These are phyloP conservation scores for Marchantia polymorpha DNA, from an alignment of 225 moss, liverwort and hornwort genomes.

Conservation along the genomic window DNA sequence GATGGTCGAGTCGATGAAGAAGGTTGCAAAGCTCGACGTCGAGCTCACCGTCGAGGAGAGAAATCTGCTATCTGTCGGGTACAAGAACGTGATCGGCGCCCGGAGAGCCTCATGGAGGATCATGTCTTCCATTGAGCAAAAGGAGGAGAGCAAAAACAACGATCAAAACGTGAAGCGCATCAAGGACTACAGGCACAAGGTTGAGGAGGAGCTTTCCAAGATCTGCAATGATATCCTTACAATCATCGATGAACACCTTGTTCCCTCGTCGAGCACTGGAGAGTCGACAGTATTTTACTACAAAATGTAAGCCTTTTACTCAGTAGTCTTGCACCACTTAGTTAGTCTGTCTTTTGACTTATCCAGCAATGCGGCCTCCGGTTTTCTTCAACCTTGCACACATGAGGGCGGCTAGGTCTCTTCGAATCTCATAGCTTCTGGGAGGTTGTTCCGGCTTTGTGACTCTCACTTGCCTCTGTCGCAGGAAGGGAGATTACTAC, in stretches of 20 bases:
- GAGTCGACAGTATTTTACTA: slow-evolving; percentile 89
- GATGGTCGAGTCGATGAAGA: slow-evolving; percentile 93
- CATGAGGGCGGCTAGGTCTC: background rate
- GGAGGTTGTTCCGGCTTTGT: background rate
- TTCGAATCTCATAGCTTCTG: background rate
- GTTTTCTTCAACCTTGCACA: background rate
- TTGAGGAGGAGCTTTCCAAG: slow-evolving; percentile 82
- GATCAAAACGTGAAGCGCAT: slow-evolving; percentile 89
- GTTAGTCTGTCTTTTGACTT: background rate
- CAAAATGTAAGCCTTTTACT: slow-evolving; percentile 55
- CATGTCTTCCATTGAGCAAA: slow-evolving; percentile 84
- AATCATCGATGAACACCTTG: slow-evolving; percentile 83
- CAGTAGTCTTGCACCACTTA: too few species aligned
- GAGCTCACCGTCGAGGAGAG: slow-evolving; percentile 80
- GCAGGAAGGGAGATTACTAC: slow-evolving; percentile 84
- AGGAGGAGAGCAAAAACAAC: slow-evolving; percentile 85
- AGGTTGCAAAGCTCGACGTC: slow-evolving; percentile 74
- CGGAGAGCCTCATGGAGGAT: slow-evolving; percentile 81
- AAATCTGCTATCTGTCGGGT: slow-evolving; percentile 71
- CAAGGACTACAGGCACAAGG: slow-evolving; percentile 83
- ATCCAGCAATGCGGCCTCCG: background rate
- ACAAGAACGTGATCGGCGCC: slow-evolving; percentile 82
- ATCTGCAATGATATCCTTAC: slow-evolving; percentile 77
- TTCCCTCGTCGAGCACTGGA: slow-evolving; percentile 82
- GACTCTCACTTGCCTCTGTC: background rate